These are phyloP conservation scores for Diaporthe destruens DNA, from an alignment of 2,329 filamentous ascomycete species.

Conservation along the genomic window DNA sequence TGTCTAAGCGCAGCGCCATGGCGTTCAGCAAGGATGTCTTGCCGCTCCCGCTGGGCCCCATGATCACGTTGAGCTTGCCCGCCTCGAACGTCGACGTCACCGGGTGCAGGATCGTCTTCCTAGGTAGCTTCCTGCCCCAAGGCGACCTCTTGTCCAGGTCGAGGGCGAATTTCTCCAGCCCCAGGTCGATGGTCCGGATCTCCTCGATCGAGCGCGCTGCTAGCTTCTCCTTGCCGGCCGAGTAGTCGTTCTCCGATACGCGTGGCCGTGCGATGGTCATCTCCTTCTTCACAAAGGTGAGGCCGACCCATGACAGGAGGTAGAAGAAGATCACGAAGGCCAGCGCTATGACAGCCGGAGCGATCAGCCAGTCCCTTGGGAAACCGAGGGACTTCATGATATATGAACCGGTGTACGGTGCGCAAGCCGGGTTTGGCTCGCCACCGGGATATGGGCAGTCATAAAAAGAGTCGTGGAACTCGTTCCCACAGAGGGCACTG, in stretches of 20 bases:
- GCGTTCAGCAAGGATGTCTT: slow-evolving; percentile 82
- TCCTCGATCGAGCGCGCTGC: slow-evolving; percentile 62
- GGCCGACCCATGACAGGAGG: slow-evolving; percentile 68
- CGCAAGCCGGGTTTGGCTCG: slow-evolving; percentile 73
- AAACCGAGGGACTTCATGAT: slow-evolving; percentile 78
- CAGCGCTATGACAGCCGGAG: slow-evolving; percentile 73
- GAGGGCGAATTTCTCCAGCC: slow-evolving; percentile 73
- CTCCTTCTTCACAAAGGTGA: slow-evolving; percentile 75
- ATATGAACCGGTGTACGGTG: slow-evolving; percentile 76
- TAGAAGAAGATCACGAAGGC: slow-evolving; percentile 75
- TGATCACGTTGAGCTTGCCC: slow-evolving; percentile 79
- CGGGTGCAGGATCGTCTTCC: slow-evolving; percentile 74
- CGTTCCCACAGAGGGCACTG: slow-evolving; percentile 77
- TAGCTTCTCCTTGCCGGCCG: slow-evolving; percentile 79
- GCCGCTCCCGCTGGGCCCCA: slow-evolving; percentile 83
- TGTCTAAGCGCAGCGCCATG: slow-evolving; percentile 76
- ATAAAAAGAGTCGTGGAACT: slow-evolving; percentile 79
- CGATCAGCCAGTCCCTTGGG: slow-evolving; percentile 74
- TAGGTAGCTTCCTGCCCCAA: slow-evolving; percentile 63
- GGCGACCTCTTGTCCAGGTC: slow-evolving; percentile 72
- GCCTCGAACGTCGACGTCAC: slow-evolving; percentile 76
- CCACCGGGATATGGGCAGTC: slow-evolving; percentile 76
- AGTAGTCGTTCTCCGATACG: slow-evolving; percentile 70
- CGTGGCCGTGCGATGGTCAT: slow-evolving; percentile 77
- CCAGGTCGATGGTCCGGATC: slow-evolving; percentile 73